These are phyloP conservation scores for Rhodotorula glutinis DNA, from an alignment of 1,284 basidiomycete species.

Conservation along the genomic window DNA sequence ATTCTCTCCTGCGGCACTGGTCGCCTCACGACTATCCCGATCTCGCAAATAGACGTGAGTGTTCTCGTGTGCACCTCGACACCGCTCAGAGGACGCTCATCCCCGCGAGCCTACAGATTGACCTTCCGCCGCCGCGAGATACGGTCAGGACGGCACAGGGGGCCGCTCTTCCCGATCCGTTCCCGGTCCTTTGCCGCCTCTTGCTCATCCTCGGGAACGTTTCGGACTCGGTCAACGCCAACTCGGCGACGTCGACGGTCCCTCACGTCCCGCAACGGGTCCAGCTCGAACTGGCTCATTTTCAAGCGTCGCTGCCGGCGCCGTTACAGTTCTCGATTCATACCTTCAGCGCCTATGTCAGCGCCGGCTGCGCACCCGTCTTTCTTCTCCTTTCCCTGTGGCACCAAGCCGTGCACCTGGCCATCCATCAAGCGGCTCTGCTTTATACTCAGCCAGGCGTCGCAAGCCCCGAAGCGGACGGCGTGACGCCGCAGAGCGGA, in stretches of 20 bases:
- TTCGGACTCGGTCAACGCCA: constrained; percentile 23
- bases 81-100: background rate
- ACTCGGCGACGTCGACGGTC: background rate
- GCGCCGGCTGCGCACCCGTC: constrained; percentile 9
- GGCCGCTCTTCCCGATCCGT: constrained; percentile 17
- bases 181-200: constrained; percentile 24
- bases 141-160: constrained; percentile 3
- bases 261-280: background rate
- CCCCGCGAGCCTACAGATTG: background rate
- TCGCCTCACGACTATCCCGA: constrained; percentile 19
- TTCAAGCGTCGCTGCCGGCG: constrained; percentile 7
- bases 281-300: constrained; percentile 23
- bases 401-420: constrained; percentile 26
- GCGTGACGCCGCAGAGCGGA: background rate
- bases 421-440: constrained; percentile 12
- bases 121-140: constrained; percentile 2
- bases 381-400: constrained; percentile 27
- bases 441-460: background rate
- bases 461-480: background rate
- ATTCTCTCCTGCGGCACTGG: constrained; percentile 30
- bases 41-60: constrained; percentile 26
- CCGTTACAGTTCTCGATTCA: constrained; percentile 22
- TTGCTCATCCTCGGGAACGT: constrained; percentile 26
- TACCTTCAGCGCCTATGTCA: constrained; percentile 17
- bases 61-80: too few species aligned